A percentile compares a stretch with the other conserved stretches of the same genome.
Evolutionary conservation across 345 rosid genomes (phyloP).

Genomic region (Erucastrum elatum): DNA sequence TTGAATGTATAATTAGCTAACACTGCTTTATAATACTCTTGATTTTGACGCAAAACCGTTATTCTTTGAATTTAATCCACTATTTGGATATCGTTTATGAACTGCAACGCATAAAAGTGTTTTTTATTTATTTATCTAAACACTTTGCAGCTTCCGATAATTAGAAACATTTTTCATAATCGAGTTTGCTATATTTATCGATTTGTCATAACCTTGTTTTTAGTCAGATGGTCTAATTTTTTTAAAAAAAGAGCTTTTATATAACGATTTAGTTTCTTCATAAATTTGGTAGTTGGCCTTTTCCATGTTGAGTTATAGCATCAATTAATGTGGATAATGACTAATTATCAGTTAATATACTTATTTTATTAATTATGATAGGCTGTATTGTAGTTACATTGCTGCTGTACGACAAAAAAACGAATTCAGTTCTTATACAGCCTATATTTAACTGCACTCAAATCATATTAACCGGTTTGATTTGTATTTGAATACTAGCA

Average conservation of each 20-base stretch:
- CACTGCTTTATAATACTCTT: neutral
- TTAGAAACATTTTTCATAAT: neutral
- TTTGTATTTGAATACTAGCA: neutral
- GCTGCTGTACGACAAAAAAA: neutral
- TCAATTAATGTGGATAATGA: constrained; percentile 8
- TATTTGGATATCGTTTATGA: constrained; percentile 1
- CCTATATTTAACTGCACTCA: neutral
- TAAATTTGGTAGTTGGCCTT: constrained; percentile 13
- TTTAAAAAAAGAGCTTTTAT: neutral
- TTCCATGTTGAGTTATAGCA: constrained; percentile 10
- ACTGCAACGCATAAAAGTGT: neutral
- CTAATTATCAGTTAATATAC: constrained; percentile 5
- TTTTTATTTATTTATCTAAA: neutral
- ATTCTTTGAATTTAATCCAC: neutral
- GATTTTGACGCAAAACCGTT: neutral
- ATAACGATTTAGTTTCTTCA: neutral
- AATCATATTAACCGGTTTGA: neutral
- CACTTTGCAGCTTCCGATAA: neutral
- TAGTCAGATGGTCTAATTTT: neutral
- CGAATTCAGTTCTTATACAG: neutral
- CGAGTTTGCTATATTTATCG: neutral
- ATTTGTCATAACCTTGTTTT: neutral
- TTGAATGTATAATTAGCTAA: neutral
- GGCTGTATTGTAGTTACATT: constrained; percentile 5
- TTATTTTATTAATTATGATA: constrained; percentile 4